Evolutionary conservation across 2,329 filamentous ascomycete genomes (phyloP), one percentile per base, ranked within the genome.

Genomic region (Fusarium acutatum): DNA sequence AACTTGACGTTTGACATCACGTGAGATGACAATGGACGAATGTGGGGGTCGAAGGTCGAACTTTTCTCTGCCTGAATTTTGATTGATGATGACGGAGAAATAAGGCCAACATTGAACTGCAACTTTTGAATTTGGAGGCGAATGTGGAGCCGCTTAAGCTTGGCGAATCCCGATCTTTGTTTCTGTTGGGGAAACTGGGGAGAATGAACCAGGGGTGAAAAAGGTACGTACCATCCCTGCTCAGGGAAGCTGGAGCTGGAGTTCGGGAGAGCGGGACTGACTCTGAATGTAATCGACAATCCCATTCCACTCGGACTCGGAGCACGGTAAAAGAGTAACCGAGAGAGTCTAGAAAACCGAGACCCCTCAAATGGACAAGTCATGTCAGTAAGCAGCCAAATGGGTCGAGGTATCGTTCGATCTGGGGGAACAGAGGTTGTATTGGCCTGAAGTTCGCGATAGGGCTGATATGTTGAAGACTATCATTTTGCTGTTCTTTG

Each of bases 141-240:
- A 65, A 40, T 54, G 49, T 68, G 62, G 70, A 60, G 52, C 50
- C 40, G 41, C 37, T 54, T 50, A 35, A 20, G 67, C 75, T 77
- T 78, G 74, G 76, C 73, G 67, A 65, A 57, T 57, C 60, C 69
- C 75, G 75, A 78, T 78, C 75, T 62, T 65, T 60, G 73, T 76
- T 75, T 78, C 75, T 78, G 73, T 78, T 77, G 76, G 76, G 76
- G 73, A 67, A 74, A 74, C 69, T 75, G 75, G 73, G 76, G 73
- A 54, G 35, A 77, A 47, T 35, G 46, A 65, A 30, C 46, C 53
- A 66, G 60, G 73, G 74, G 57, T 61, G 24, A 17, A 10, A 7
- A 46, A 41, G 46, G 38, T 72, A 74, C 73, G 71, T 75, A 72
- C 59, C 12, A 13, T 40, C 50, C 46, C 53, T 47, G 56, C 57